A percentile compares a stretch with the other conserved stretches of the same genome.
These are phyloP conservation scores for Claviceps africana DNA, from an alignment of 2,329 filamentous ascomycete species.

Conservation along the genomic window DNA sequence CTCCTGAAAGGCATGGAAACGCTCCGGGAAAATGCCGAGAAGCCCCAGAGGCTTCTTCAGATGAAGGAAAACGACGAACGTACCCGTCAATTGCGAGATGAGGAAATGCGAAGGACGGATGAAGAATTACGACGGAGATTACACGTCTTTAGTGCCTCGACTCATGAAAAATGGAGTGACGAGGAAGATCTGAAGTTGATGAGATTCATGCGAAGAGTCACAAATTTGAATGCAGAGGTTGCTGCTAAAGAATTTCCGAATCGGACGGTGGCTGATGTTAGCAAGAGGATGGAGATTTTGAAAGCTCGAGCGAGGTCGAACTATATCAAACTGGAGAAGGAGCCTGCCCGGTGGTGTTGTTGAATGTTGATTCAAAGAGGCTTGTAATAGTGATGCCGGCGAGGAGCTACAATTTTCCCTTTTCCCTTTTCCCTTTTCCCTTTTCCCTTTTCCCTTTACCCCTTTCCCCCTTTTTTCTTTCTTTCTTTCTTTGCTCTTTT, in stretches of 20 bases:
- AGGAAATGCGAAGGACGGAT: neutral
- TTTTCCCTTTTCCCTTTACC: too few relatives aligned
- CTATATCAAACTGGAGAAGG: constrained; percentile 7
- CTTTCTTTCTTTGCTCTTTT: too few relatives aligned
- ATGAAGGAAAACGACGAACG: neutral
- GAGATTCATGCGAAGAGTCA: constrained; percentile 10
- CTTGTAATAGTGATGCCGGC: too few relatives aligned
- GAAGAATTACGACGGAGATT: neutral
- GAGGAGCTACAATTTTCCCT: too few relatives aligned
- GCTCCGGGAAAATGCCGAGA: neutral
- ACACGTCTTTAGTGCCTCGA: too few relatives aligned
- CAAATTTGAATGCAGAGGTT: constrained; percentile 6
- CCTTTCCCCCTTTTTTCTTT: too few relatives aligned
- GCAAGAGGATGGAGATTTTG: constrained; percentile 10
- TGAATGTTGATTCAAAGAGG: neutral
- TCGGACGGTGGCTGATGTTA: constrained; percentile 10
- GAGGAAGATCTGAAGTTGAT: constrained; percentile 16
- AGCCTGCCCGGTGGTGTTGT: constrained; percentile 16
- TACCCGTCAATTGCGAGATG: neutral
- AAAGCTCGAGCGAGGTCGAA: constrained; percentile 10
- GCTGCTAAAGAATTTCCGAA: constrained; percentile 8
- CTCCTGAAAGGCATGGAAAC: neutral
- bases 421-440: too few relatives aligned
- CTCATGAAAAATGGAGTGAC: constrained; percentile 12
- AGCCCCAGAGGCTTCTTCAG: neutral